phyloP scores from a whole-genome alignment of 177 flowering plant genomes.

The Vitis hybrid region DNA sequence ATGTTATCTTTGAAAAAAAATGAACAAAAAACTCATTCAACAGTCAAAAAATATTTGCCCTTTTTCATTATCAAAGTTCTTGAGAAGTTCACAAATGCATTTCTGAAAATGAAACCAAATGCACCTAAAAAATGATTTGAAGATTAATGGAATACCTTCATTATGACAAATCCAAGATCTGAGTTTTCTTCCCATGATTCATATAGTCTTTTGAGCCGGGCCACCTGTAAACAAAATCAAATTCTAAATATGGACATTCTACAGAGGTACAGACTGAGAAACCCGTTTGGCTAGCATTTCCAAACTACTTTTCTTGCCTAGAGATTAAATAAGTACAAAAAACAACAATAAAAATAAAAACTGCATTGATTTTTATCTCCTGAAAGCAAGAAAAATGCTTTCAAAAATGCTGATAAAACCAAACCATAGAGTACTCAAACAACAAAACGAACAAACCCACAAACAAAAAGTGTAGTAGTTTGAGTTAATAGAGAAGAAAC shows the following conservation, averaged over 20 bases:
- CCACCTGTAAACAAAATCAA: slow-evolving; percentile 40
- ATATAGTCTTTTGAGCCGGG: slow-evolving; percentile 70
- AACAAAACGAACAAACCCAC: neutral
- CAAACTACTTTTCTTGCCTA: too few relatives aligned
- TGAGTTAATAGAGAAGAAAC: slow-evolving; percentile 24
- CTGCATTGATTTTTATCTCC: too few relatives aligned
- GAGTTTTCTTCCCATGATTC: slow-evolving; percentile 95
- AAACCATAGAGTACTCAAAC: neutral
- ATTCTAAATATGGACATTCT: neutral
- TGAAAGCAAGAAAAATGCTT: neutral
- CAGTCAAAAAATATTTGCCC: too few relatives aligned
- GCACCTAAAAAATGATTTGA: neutral
- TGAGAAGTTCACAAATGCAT: too few relatives aligned
- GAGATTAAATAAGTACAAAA: slow-evolving; percentile 2
- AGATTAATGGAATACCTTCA: slow-evolving; percentile 61
- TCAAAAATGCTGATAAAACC: neutral
- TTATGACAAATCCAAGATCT: slow-evolving; percentile 74
- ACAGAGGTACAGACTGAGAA: neutral
- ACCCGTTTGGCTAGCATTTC: too few relatives aligned
- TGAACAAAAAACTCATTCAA: too few relatives aligned
- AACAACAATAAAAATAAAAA: neutral
- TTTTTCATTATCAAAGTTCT: too few relatives aligned
- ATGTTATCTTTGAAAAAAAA: too few relatives aligned
- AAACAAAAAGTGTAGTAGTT: neutral
- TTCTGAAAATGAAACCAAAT: too few relatives aligned